These are phyloP conservation scores for Calonectria honghensis DNA, from an alignment of 2,329 filamentous ascomycete genomes.

Conservation along the genomic window DNA sequence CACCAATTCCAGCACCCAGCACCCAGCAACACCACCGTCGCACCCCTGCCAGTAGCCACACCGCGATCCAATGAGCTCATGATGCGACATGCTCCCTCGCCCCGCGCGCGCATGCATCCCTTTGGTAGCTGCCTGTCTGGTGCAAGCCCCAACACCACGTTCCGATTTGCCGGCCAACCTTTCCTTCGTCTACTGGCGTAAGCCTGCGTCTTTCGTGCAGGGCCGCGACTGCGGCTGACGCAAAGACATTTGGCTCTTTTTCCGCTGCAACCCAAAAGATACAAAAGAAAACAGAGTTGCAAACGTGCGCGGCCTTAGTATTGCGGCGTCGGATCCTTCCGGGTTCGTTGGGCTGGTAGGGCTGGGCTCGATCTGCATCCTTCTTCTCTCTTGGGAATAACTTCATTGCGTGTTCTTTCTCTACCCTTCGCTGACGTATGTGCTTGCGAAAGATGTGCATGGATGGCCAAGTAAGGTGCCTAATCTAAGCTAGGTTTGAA, in stretches of 20 bases:
- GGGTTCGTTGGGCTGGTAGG: slow-evolving; percentile 7
- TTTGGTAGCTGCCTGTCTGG: slow-evolving; percentile 42
- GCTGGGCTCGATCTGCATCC: slow-evolving; percentile 16
- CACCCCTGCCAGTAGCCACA: slow-evolving; percentile 19
- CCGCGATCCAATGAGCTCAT: slow-evolving; percentile 24
- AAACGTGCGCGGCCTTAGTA: slow-evolving; percentile 12
- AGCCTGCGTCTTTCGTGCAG: slow-evolving; percentile 31
- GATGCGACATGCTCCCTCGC: slow-evolving; percentile 32
- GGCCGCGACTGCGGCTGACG: slow-evolving; percentile 29
- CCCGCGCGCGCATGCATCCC: slow-evolving; percentile 24
- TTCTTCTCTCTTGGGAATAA: slow-evolving; percentile 15
- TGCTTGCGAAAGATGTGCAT: neutral
- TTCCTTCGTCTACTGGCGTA: slow-evolving; percentile 15
- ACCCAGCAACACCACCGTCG: neutral
- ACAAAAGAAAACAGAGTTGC: neutral
- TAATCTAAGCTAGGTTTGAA: neutral
- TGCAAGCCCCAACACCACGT: slow-evolving; percentile 36
- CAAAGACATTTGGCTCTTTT: neutral
- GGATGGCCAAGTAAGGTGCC: neutral
- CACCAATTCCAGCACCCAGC: neutral
- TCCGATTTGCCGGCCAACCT: neutral
- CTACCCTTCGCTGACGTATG: neutral
- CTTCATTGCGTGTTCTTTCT: slow-evolving; percentile 5
- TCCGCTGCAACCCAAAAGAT: neutral
- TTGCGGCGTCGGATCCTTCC: slow-evolving; percentile 9